Percentiles rank a stretch among this genome's conserved stretches.
Conservation (phyloP, 2,329 filamentous ascomycete genomes). For the Alternaria rosae region DNA sequence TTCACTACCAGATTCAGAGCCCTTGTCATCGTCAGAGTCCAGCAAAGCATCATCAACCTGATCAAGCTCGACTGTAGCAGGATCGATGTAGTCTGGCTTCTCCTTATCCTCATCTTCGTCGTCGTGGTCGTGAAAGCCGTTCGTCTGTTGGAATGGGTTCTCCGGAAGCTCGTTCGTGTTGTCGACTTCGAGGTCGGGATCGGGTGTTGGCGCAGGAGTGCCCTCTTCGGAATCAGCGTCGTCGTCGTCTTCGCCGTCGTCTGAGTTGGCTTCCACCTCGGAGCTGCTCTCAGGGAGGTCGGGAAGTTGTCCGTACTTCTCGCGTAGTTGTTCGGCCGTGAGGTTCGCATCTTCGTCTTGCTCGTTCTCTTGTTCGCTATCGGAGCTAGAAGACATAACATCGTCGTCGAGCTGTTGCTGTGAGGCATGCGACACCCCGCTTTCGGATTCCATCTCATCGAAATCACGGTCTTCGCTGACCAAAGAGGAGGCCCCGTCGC, state of each 20-base stretch:
- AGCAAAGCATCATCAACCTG: conserved; percentile 52
- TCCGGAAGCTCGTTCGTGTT: conserved; percentile 19
- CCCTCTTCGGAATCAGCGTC: conserved; percentile 31
- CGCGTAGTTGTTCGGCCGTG: conserved; percentile 71
- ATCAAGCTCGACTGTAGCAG: conserved; percentile 49
- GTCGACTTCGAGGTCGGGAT: conserved; percentile 40
- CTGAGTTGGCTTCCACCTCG: conserved; percentile 35
- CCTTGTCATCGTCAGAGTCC: conserved; percentile 44
- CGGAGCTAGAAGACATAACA: conserved; percentile 45
- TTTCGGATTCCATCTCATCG: conserved; percentile 56
- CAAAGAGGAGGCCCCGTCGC: conserved; percentile 48
- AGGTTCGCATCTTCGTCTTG: conserved; percentile 68
- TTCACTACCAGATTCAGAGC: conserved; percentile 45
- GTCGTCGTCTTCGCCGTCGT: conserved; percentile 47
- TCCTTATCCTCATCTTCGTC: conserved; percentile 21
- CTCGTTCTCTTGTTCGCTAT: conserved; percentile 50
- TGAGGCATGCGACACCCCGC: conserved; percentile 40
- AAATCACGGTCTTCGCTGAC: conserved; percentile 51
- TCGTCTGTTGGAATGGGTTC: conserved; percentile 23
- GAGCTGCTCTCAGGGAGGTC: conserved; percentile 50
- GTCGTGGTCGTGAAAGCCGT: conserved; percentile 32
- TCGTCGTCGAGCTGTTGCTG: conserved; percentile 53
- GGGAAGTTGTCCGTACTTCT: conserved; percentile 73
- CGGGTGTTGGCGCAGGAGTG: conserved; percentile 39
- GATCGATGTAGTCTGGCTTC: conserved; percentile 40